Conservation (phyloP, 306 rosid species). For the Cicer pinnatifidum region DNA sequence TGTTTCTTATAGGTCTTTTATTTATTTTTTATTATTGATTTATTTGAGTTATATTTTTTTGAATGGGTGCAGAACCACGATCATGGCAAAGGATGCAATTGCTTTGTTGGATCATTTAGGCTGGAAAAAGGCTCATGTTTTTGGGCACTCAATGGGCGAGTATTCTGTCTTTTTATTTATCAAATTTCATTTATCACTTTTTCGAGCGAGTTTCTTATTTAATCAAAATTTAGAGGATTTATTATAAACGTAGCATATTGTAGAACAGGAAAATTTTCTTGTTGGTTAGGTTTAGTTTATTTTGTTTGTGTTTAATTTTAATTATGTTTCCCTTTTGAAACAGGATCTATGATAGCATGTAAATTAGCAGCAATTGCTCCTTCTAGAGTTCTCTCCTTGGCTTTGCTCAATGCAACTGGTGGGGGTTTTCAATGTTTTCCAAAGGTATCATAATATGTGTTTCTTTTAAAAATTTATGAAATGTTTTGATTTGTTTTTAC, state of each 20-base stretch:
- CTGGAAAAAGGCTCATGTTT: conserved; percentile 86
- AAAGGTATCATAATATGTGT: conserved; percentile 57
- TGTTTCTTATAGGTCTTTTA: too few relatives aligned
- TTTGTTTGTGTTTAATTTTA: conserved; percentile 1
- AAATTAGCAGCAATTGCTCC: conserved; percentile 93
- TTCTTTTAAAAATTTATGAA: background rate
- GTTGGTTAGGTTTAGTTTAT: background rate
- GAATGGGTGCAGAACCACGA: conserved; percentile 71
- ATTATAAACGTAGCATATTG: background rate
- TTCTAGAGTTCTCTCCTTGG: conserved; percentile 77
- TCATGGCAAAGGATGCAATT: conserved; percentile 90
- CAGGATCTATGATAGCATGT: conserved; percentile 95
- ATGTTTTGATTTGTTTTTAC: conserved; percentile 26
- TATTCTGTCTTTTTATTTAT: background rate
- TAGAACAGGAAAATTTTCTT: background rate
- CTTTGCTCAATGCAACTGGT: conserved; percentile 88
- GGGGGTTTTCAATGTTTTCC: conserved; percentile 94
- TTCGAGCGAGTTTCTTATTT: background rate
- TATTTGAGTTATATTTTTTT: background rate
- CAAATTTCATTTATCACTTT: background rate
- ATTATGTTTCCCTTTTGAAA: conserved; percentile 8
- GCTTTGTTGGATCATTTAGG: conserved; percentile 87
- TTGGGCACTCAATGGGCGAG: conserved; percentile 99
- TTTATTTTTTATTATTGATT: too few relatives aligned
- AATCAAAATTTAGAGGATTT: background rate